Conservation (phyloP, 352 stramenopile genomes). For the Phytophthora syringae region DNA sequence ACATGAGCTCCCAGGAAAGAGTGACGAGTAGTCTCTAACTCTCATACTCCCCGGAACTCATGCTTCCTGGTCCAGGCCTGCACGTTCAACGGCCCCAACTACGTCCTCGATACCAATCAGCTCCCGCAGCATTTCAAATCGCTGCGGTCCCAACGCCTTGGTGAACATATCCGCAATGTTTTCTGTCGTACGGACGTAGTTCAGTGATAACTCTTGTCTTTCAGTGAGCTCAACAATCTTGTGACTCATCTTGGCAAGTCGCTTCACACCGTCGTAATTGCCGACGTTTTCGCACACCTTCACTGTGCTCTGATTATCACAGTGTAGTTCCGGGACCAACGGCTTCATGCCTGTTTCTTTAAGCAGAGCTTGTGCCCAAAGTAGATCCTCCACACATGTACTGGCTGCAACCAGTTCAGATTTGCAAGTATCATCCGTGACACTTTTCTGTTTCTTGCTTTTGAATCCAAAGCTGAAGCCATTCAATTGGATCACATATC, state of each 20-base stretch:
- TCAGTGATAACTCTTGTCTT: background rate
- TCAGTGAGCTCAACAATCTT: constrained; percentile 1
- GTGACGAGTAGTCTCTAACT: too few relatives aligned
- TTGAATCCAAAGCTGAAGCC: constrained; percentile 5
- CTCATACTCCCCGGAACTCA: too few relatives aligned
- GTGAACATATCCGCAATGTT: constrained; percentile 9
- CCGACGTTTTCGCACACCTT: constrained; percentile 1
- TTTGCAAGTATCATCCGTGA: constrained; percentile 6
- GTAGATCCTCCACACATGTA: constrained; percentile 2
- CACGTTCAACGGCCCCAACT: background rate
- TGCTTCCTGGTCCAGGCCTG: background rate
- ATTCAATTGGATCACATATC: constrained; percentile 2
- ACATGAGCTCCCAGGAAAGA: too few relatives aligned
- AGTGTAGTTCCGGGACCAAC: background rate
- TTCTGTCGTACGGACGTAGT: background rate
- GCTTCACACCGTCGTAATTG: constrained; percentile 4
- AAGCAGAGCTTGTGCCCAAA: background rate
- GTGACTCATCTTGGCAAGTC: constrained; percentile 2
- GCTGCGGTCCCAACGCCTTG: constrained; percentile 5
- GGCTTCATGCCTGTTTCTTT: background rate
- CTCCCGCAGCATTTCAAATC: constrained; percentile 1
- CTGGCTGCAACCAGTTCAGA: constrained; percentile 7
- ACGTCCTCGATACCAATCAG: background rate
- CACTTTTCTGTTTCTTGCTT: constrained; percentile 1
- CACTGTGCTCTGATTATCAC: background rate